These are phyloP conservation scores for Huntiella savannae DNA, from an alignment of 2,329 filamentous ascomycete species.

Conservation along the genomic window DNA sequence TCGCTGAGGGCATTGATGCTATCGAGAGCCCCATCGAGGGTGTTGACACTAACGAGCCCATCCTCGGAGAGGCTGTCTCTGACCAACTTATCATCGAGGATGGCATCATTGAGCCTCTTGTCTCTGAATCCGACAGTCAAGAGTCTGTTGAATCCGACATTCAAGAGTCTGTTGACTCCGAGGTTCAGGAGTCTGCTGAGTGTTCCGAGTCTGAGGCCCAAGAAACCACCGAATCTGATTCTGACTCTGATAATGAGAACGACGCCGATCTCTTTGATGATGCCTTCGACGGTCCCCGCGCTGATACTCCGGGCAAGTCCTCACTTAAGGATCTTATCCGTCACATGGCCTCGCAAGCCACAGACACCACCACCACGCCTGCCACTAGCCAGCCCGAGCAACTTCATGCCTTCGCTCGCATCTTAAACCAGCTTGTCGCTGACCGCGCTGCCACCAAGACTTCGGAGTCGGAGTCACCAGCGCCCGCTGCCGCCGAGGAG, in stretches of 20 bases:
- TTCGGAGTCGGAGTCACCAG: not conserved
- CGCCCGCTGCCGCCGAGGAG: not conserved
- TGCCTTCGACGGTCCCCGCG: not conserved
- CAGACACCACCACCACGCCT: conserved; percentile 14
- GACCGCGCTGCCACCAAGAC: conserved; percentile 3
- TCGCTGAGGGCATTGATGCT: conserved; percentile 7
- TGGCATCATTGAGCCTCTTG: not conserved
- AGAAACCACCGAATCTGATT: not conserved
- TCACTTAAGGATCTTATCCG: conserved; percentile 31
- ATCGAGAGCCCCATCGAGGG: not conserved
- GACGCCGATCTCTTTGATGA: too few species aligned
- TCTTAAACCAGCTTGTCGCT: conserved; percentile 29
- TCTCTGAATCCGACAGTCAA: not conserved
- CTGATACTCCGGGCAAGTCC: conserved; percentile 11
- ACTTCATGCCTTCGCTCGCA: conserved; percentile 30
- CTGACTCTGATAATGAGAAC: not conserved
- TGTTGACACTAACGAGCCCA: not conserved
- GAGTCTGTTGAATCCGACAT: not conserved
- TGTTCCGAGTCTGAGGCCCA: not conserved
- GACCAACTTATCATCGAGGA: not conserved
- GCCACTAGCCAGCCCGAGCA: conserved; percentile 13
- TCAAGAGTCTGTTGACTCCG: not conserved
- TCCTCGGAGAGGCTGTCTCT: not conserved
- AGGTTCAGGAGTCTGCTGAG: not conserved
- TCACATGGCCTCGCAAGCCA: conserved; percentile 28